Evolutionary conservation across 148 eudicot genomes (phyloP), one percentile per base, ranked within the genome.

Genomic region (Chenopodium quinoa): DNA sequence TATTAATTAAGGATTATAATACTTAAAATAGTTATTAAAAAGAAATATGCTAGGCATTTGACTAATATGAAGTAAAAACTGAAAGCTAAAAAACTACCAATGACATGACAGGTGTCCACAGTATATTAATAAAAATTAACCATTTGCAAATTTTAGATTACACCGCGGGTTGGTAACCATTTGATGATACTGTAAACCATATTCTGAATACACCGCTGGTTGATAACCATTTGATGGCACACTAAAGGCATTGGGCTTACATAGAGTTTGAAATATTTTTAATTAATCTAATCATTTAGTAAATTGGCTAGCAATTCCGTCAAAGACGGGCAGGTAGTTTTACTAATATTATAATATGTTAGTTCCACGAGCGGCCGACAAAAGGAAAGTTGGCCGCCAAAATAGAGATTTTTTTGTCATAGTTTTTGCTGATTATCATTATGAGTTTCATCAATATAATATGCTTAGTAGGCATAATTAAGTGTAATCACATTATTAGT

Each of bases 341-440:
- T 47, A 31, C 75, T 65, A 64, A 64, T 77, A 71, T 73, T 37
- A 9, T 50, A 50, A 50, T 50, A 50, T 10, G 54, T 80, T 34
- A 81, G 73, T 65, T 50, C 78, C 81, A 80, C n/a, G 58, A 73
- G 73, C 80, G 74, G 86, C 86, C 78, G 83, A 73, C 81, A 65
- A 77, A 73, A 62, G 37, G 40, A 52, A 76, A 76, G 84, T 73
- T 66, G 81, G 84, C 81, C 75, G 77, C 69, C 75, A 77, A 84
- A 80, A 47, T 77, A 56, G 70, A 66, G 83, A 71, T 64, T 72
- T 72, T 74, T 27, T 46, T 64, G 72, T 70, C 46, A 64, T 77
- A 44, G 67, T 34, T 20, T 81, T n/a, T 70, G 16, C 60, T 31
- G n/a, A 76, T 80, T 16, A 63, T 74, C 71, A 79, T 64, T 47